phyloP scores from a whole-genome alignment of 805 yeast genomes.

The Zygosaccharomyces siamensis region DNA sequence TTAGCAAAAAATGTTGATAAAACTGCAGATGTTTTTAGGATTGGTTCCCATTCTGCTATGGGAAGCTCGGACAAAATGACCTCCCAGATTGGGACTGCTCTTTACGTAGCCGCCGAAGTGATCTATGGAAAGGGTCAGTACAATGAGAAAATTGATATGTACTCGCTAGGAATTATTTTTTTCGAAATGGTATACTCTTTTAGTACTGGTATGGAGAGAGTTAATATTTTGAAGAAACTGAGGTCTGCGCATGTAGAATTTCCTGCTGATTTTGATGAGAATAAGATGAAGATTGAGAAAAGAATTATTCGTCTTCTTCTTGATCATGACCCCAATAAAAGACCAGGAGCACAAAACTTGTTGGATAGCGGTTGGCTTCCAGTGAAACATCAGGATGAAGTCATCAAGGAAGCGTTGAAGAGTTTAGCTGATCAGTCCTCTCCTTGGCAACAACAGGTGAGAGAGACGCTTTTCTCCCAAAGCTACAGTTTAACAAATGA shows the following conservation, averaged over 20 bases:
- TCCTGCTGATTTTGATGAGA: constrained; percentile 60
- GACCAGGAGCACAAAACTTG: constrained; percentile 78
- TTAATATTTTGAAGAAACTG: constrained; percentile 59
- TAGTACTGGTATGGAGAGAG: constrained; percentile 93
- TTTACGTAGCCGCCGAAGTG: constrained; percentile 90
- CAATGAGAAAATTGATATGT: constrained; percentile 93
- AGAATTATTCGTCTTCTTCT: constrained; percentile 62
- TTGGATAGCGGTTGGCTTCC: constrained; percentile 81
- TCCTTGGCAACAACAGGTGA: constrained; percentile 90
- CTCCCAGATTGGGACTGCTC: constrained; percentile 88
- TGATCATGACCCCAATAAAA: constrained; percentile 68
- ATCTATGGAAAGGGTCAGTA: constrained; percentile 67
- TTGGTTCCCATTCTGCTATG: constrained; percentile 28
- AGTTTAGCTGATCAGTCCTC: constrained; percentile 86
- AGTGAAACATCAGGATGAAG: constrained; percentile 82
- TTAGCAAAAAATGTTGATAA: constrained; percentile 84
- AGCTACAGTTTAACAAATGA: constrained; percentile 83
- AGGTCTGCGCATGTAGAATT: constrained; percentile 58
- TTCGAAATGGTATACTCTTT: constrained; percentile 89
- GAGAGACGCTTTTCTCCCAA: constrained; percentile 79
- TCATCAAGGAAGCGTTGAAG: constrained; percentile 80
- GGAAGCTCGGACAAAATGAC: constrained; percentile 65
- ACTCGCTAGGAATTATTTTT: constrained; percentile 88
- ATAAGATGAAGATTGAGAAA: constrained; percentile 52
- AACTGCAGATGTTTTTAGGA: constrained; percentile 33